These are phyloP conservation scores for Lipomyces sp. DNA, from an alignment of 805 yeast genomes.

Conservation along the genomic window DNA sequence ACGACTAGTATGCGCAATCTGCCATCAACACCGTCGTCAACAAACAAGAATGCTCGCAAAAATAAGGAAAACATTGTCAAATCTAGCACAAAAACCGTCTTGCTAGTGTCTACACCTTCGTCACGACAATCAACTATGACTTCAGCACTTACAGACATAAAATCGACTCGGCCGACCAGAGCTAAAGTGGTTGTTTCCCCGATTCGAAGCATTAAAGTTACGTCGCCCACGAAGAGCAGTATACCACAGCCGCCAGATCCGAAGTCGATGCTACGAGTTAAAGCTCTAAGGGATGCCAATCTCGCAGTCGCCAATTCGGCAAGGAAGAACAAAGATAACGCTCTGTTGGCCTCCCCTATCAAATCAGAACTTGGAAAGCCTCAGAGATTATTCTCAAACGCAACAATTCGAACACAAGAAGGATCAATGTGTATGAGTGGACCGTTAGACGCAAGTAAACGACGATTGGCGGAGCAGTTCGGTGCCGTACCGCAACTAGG, in stretches of 20 bases:
- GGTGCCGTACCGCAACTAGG: neutral
- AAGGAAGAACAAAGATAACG: slow-evolving; percentile 10
- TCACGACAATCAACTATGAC: neutral
- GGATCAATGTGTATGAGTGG: slow-evolving; percentile 4
- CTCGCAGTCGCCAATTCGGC: slow-evolving; percentile 26
- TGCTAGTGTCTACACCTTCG: slow-evolving; percentile 12
- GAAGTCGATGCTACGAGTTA: slow-evolving; percentile 19
- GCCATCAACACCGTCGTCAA: slow-evolving; percentile 10
- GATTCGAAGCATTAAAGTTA: neutral
- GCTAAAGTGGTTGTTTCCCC: neutral
- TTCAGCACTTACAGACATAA: neutral
- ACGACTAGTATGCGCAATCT: neutral
- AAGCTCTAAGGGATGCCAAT: slow-evolving; percentile 28
- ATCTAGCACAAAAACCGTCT: slow-evolving; percentile 1
- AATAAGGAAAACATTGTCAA: slow-evolving; percentile 1
- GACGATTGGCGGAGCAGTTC: neutral
- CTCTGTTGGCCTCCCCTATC: slow-evolving; percentile 18
- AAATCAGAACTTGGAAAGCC: slow-evolving; percentile 29
- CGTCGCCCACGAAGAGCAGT: slow-evolving; percentile 15
- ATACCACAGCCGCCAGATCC: slow-evolving; percentile 22
- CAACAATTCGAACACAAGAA: neutral
- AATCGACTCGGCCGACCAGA: neutral
- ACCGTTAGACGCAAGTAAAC: neutral
- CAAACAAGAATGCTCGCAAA: neutral
- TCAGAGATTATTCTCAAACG: slow-evolving; percentile 19